Evolutionary conservation across 176 grass and related monocot species (phyloP).

Genomic region (Neostapfia colusana): DNA sequence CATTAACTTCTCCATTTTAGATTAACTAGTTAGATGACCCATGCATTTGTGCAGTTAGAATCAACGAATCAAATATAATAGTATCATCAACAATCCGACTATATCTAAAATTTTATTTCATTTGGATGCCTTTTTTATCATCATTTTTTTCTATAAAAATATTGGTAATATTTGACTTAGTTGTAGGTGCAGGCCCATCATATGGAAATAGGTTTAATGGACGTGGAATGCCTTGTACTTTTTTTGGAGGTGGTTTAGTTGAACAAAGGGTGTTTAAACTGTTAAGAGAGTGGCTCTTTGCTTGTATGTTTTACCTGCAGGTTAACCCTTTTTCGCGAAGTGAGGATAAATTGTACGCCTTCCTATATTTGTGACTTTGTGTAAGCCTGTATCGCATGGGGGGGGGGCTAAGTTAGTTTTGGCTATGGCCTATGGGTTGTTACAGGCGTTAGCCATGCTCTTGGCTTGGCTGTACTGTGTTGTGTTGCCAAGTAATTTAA

Average conservation of each 20-base stretch:
- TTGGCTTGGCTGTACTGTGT: neutral
- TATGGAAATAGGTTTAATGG: neutral
- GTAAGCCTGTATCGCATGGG: neutral
- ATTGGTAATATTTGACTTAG: neutral
- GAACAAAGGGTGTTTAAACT: neutral
- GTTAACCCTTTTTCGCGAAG: neutral
- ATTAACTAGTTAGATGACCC: conserved; percentile 7
- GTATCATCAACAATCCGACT: no score
- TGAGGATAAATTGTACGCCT: neutral
- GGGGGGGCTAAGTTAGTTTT: neutral
- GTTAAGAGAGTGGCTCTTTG: neutral
- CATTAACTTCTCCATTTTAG: conserved; percentile 28
- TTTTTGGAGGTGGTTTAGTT: neutral
- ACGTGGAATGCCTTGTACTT: neutral
- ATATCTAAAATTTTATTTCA: neutral
- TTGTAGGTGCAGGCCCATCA: neutral
- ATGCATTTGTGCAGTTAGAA: neutral
- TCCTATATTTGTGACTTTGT: neutral
- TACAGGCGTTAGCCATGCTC: neutral
- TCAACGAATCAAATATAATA: no score
- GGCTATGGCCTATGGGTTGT: neutral
- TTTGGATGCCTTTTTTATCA: conserved; percentile 19
- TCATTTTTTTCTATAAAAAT: neutral
- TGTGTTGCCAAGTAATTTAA: conserved; percentile 25
- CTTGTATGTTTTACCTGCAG: neutral